phyloP scores from a whole-genome alignment of 495 filamentous ascomycete species.

The Haplographium delicatum region DNA sequence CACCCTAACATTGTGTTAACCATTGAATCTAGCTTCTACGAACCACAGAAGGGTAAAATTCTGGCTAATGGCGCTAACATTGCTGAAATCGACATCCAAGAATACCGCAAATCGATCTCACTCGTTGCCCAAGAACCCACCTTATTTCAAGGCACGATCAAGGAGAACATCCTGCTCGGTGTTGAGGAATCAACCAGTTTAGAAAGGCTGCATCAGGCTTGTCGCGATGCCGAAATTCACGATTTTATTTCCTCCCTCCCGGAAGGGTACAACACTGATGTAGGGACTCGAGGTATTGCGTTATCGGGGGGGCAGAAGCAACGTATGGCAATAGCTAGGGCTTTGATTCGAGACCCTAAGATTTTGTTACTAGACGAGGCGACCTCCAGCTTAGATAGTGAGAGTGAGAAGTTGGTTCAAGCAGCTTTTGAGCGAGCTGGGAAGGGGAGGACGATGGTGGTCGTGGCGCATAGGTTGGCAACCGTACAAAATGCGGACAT shows the following conservation, averaged over 20 bases:
- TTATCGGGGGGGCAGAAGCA: conserved; percentile 78
- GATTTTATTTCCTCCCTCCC: conserved; percentile 59
- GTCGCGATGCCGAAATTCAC: conserved; percentile 53
- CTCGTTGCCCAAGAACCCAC: conserved; percentile 59
- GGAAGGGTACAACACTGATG: conserved; percentile 49
- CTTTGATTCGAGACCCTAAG: conserved; percentile 64
- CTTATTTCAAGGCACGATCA: conserved; percentile 49
- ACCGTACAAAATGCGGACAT: conserved; percentile 50
- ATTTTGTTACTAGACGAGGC: conserved; percentile 76
- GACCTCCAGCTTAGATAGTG: conserved; percentile 68
- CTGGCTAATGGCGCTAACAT: conserved; percentile 47
- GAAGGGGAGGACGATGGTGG: conserved; percentile 60
- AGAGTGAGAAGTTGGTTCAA: conserved; percentile 67
- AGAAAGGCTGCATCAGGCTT: conserved; percentile 49
- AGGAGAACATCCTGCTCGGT: conserved; percentile 54
- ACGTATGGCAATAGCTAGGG: conserved; percentile 68
- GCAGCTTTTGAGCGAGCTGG: conserved; percentile 58
- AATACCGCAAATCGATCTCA: conserved; percentile 49
- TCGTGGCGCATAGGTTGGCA: conserved; percentile 58
- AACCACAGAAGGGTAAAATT: conserved; percentile 47
- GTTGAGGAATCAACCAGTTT: conserved; percentile 39
- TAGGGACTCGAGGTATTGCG: conserved; percentile 56
- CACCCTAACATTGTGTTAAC: too few relatives aligned
- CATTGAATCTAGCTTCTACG: conserved; percentile 53
- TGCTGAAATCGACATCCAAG: conserved; percentile 33